These are phyloP conservation scores for Penicillium paneum DNA, from an alignment of 2,329 filamentous ascomycete species.

Conservation along the genomic window DNA sequence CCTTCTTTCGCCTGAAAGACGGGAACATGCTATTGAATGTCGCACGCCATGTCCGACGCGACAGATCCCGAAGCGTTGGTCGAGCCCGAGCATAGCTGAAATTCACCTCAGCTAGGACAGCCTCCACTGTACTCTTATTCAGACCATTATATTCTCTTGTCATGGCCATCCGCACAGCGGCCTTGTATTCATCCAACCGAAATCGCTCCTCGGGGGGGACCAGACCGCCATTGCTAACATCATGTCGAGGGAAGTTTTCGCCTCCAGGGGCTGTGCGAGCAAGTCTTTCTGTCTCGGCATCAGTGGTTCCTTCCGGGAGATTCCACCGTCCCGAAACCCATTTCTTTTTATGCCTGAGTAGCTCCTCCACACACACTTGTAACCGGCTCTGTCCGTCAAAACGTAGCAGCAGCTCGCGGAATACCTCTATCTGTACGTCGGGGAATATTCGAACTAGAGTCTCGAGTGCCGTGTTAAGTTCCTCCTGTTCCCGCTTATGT, in stretches of 20 bases:
- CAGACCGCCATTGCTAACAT: slow-evolving; percentile 15
- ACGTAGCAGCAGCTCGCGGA: slow-evolving; percentile 46
- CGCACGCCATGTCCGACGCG: slow-evolving; percentile 45
- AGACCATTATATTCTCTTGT: slow-evolving; percentile 44
- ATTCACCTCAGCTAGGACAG: slow-evolving; percentile 49
- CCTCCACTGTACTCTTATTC: slow-evolving; percentile 46
- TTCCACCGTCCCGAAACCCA: slow-evolving; percentile 50
- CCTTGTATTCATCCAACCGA: slow-evolving; percentile 44
- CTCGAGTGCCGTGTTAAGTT: slow-evolving; percentile 43
- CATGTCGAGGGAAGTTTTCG: not conserved
- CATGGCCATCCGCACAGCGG: slow-evolving; percentile 39
- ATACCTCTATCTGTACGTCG: slow-evolving; percentile 47
- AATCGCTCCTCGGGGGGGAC: slow-evolving; percentile 45
- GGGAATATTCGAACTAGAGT: slow-evolving; percentile 45
- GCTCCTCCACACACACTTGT: slow-evolving; percentile 47
- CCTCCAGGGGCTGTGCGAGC: not conserved
- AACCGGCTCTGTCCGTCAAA: slow-evolving; percentile 49
- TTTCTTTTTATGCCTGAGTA: slow-evolving; percentile 45
- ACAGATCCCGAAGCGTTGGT: slow-evolving; percentile 43
- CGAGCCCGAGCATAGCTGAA: slow-evolving; percentile 45
- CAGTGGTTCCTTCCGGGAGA: slow-evolving; percentile 27
- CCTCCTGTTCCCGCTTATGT: slow-evolving; percentile 35
- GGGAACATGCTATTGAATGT: slow-evolving; percentile 44
- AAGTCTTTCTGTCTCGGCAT: slow-evolving; percentile 5
- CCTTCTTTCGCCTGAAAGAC: slow-evolving; percentile 42